A percentile compares a stretch with the other conserved stretches of the same genome.
phyloP scores from a whole-genome alignment of 805 yeast genomes.

The Wickerhamomyces rabaulensis region DNA sequence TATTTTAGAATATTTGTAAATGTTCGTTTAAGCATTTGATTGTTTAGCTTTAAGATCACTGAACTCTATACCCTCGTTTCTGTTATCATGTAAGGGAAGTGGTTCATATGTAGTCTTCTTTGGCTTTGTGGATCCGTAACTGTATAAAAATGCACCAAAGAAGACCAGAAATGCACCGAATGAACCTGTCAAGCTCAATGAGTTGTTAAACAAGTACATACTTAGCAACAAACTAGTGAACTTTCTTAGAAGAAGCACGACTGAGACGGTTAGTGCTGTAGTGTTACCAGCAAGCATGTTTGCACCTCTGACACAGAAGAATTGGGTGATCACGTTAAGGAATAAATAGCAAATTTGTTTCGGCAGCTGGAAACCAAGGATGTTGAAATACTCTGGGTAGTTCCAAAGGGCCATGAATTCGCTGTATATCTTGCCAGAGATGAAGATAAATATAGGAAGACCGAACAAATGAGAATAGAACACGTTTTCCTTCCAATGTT shows the following conservation, averaged over 20 bases:
- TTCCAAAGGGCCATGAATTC: conserved; percentile 27
- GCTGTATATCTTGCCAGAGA: conserved; percentile 25
- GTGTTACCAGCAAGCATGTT: conserved; percentile 52
- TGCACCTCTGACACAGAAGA: conserved; percentile 63
- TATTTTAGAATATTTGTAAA: background rate
- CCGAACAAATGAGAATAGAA: conserved; percentile 57
- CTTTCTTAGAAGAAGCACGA: conserved; percentile 57
- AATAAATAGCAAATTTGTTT: conserved; percentile 27
- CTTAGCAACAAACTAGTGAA: conserved; percentile 56
- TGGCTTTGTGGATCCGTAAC: conserved; percentile 23
- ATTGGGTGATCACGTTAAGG: conserved; percentile 48
- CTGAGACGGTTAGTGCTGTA: conserved; percentile 58
- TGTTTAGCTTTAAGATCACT: background rate
- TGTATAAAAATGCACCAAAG: conserved; percentile 48
- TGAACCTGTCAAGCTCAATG: conserved; percentile 31
- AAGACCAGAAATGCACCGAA: conserved; percentile 50
- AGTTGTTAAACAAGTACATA: conserved; percentile 44
- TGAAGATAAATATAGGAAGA: conserved; percentile 44
- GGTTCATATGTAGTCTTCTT: conserved; percentile 15
- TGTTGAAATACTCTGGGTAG: conserved; percentile 14
- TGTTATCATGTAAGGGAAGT: conserved; percentile 6
- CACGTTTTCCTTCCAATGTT: conserved; percentile 59
- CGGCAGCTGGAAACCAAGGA: conserved; percentile 20
- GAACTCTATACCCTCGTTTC: conserved; percentile 4
- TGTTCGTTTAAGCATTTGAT: background rate